These are phyloP conservation scores for Yamadazyma takamatsuzukensis DNA, from an alignment of 805 yeast genomes.

Conservation along the genomic window DNA sequence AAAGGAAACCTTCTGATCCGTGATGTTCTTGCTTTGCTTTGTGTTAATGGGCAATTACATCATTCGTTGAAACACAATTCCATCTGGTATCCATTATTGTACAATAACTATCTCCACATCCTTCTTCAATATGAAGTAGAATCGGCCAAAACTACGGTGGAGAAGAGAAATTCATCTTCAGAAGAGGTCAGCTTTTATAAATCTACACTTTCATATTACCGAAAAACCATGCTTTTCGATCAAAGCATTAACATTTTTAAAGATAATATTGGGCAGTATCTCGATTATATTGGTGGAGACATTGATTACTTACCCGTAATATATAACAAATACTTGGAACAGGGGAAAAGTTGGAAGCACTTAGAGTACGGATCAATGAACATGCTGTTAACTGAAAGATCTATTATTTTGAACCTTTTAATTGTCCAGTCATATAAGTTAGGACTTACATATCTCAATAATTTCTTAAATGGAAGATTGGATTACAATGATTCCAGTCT, in stretches of 20 bases:
- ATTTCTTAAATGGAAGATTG: constrained; percentile 1
- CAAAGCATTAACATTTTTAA: neutral
- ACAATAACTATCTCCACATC: constrained; percentile 5
- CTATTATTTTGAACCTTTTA: constrained; percentile 13
- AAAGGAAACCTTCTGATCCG: constrained; percentile 6
- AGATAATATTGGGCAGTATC: constrained; percentile 8
- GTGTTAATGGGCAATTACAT: constrained; percentile 5
- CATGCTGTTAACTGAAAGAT: constrained; percentile 3
- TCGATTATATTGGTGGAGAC: constrained; percentile 11
- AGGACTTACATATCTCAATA: constrained; percentile 11
- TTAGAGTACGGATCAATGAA: no score
- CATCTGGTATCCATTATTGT: constrained; percentile 13
- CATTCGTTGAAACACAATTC: constrained; percentile 7
- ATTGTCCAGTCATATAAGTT: constrained; percentile 14
- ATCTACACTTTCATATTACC: no score
- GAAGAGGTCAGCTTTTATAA: no score
- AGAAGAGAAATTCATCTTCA: constrained; percentile 1
- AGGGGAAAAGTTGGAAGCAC: no score
- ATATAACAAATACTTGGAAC: constrained; percentile 3
- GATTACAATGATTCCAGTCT: constrained; percentile 2
- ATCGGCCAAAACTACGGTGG: constrained; percentile 1
- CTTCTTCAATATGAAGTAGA: constrained; percentile 7
- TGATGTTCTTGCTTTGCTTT: constrained; percentile 12
- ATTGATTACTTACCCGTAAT: constrained; percentile 15
- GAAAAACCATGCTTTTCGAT: neutral